phyloP scores from a whole-genome alignment of 2,329 filamentous ascomycete genomes.

The Podosphaera fusca region DNA sequence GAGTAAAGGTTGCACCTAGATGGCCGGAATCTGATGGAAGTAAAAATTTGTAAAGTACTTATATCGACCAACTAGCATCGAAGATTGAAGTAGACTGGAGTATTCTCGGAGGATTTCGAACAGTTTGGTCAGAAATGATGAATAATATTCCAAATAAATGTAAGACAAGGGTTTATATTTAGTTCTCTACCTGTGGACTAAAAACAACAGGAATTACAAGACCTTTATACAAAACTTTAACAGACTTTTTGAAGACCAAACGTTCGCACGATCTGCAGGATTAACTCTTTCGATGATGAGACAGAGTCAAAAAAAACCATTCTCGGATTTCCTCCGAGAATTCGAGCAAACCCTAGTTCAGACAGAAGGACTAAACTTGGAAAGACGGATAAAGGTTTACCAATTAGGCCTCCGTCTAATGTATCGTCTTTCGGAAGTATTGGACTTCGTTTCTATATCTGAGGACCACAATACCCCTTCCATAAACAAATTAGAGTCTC shows the following conservation, averaged over 20 bases:
- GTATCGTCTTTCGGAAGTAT: neutral
- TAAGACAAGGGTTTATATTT: neutral
- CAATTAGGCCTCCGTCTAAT: neutral
- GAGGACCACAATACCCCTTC: neutral
- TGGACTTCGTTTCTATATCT: neutral
- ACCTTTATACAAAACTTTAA: neutral
- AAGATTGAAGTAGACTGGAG: neutral
- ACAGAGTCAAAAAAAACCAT: neutral
- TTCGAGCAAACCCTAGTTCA: neutral
- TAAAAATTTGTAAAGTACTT: neutral
- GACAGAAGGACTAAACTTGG: neutral
- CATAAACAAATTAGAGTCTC: neutral
- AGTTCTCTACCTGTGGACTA: neutral
- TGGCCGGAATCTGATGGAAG: neutral
- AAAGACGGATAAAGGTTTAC: neutral
- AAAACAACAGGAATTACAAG: neutral
- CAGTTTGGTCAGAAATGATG: neutral
- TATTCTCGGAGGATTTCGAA: neutral
- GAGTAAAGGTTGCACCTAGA: neutral
- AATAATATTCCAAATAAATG: neutral
- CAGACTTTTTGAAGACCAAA: neutral
- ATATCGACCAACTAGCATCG: neutral
- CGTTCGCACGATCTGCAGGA: neutral
- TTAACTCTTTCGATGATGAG: neutral
- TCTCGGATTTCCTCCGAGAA: neutral